These are phyloP conservation scores for Clavaria fumosa DNA, from an alignment of 768 basidiomycete species.

Conservation along the genomic window DNA sequence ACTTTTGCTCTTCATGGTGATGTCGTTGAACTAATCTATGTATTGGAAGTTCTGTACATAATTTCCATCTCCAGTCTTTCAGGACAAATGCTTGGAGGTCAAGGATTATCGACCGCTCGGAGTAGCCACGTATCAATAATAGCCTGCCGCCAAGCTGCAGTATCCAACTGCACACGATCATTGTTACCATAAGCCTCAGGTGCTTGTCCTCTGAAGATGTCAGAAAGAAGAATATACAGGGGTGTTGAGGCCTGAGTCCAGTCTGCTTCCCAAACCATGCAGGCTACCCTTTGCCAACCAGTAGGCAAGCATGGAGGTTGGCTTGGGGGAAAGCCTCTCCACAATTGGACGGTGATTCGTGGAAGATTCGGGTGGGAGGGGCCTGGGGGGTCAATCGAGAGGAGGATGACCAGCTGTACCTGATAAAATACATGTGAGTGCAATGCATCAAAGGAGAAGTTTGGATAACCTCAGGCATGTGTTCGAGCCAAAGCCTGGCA, in stretches of 20 bases:
- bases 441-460: slow-evolving; percentile 7
- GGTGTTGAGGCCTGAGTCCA: slow-evolving; percentile 10
- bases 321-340: slow-evolving; percentile 6
- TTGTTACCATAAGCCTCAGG: slow-evolving; percentile 9
- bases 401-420: slow-evolving; percentile 12
- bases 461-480: slow-evolving; percentile 10
- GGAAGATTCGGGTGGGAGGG: slow-evolving; percentile 7
- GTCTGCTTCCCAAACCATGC: slow-evolving; percentile 10
- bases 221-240: slow-evolving; percentile 10
- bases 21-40: no score
- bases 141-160: slow-evolving; percentile 9
- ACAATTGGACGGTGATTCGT: slow-evolving; percentile 9
- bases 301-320: not conserved
- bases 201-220: slow-evolving; percentile 11
- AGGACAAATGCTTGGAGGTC: no score
- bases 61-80: no score
- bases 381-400: slow-evolving; percentile 10
- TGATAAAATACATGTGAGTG: slow-evolving; percentile 7
- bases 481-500: slow-evolving; percentile 12
- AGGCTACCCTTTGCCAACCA: slow-evolving; percentile 7
- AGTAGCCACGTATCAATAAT: slow-evolving; percentile 8
- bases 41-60: no score
- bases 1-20: not conserved
- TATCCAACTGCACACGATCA: slow-evolving; percentile 7
- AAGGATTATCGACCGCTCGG: no score